Evolutionary conservation across 306 rosid species (phyloP).

Genomic region (Boehmeria nivea): DNA sequence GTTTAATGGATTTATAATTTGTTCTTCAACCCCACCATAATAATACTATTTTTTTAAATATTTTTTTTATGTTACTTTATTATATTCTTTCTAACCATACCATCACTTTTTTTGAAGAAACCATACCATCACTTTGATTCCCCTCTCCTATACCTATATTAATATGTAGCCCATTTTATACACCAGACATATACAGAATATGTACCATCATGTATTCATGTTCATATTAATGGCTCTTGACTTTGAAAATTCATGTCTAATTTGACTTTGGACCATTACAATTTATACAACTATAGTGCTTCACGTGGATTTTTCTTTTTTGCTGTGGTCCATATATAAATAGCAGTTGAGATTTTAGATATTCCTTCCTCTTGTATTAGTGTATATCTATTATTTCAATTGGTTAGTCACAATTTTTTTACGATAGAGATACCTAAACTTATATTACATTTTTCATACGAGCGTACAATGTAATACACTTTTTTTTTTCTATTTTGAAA

Average conservation of each 20-base stretch:
- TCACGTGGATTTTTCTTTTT: not conserved
- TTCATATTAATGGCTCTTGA: not conserved
- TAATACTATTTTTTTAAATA: not conserved
- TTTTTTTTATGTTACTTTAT: not conserved
- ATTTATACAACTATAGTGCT: not conserved
- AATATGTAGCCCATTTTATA: no score
- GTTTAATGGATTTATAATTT: not conserved
- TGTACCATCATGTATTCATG: not conserved
- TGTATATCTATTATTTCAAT: no score
- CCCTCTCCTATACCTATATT: not conserved
- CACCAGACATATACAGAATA: not conserved
- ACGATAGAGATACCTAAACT: no score
- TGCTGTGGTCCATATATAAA: not conserved
- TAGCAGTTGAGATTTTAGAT: not conserved
- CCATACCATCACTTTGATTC: not conserved
- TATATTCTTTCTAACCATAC: not conserved
- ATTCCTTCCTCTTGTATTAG: not conserved
- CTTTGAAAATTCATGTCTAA: not conserved
- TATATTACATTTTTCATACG: no score
- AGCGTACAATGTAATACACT: no score
- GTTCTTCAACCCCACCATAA: not conserved
- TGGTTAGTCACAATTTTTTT: no score
- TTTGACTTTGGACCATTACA: conserved; percentile 1
- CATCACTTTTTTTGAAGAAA: no score
- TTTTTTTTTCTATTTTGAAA: no score